Evolutionary conservation across 179 eudicot species (phyloP).

Genomic region (Sideroxylon spinosum): DNA sequence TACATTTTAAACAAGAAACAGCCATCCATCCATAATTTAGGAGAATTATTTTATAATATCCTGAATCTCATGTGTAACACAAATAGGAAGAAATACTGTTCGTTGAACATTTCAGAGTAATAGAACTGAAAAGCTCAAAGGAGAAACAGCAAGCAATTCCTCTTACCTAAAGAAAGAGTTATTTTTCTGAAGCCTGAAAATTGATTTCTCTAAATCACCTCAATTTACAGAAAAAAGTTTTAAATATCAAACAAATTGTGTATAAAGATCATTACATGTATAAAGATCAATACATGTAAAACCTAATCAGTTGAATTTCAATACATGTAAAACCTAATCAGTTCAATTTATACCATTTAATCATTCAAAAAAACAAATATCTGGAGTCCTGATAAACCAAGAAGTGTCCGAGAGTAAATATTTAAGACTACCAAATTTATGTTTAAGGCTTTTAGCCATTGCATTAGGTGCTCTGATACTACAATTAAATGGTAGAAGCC

Average conservation of each 20-base stretch:
- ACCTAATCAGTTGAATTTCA: not conserved
- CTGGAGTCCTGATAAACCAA: not conserved
- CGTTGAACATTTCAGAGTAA: not conserved
- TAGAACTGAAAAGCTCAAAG: not conserved
- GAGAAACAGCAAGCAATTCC: not conserved
- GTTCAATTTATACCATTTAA: not conserved
- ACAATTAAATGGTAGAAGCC: not conserved
- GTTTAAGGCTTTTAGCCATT: not conserved
- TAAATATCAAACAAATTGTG: not conserved
- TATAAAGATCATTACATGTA: not conserved
- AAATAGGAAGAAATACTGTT: not conserved
- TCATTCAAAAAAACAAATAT: not conserved
- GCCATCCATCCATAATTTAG: not conserved
- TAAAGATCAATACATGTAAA: not conserved
- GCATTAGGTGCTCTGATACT: not conserved
- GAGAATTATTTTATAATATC: not conserved
- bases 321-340: not conserved
- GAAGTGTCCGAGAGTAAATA: slow-evolving; percentile 7
- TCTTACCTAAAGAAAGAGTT: not conserved
- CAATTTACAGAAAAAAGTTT: not conserved
- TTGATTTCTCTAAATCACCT: not conserved
- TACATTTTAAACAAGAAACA: not conserved
- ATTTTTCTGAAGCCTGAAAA: not conserved
- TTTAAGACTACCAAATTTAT: not conserved
- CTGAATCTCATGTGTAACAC: not conserved